These are phyloP conservation scores for Solanum piurae DNA, from an alignment of 257 asterid genomes.

Conservation along the genomic window DNA sequence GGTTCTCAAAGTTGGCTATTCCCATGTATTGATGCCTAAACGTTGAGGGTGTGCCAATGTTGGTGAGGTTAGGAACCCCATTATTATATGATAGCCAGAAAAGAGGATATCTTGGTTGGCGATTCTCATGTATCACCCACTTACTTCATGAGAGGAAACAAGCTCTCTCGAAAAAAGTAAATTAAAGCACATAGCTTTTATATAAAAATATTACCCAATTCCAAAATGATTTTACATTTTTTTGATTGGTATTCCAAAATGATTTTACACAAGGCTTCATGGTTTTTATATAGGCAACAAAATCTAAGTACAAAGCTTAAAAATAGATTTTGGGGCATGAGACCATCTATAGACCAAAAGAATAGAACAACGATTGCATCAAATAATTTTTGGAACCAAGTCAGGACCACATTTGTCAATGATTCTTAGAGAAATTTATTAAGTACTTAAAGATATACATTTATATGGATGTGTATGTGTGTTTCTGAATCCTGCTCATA, in stretches of 20 bases:
- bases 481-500: not conserved
- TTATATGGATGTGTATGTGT: not conserved
- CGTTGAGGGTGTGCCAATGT: not conserved
- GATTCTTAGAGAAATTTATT: not conserved
- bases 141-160: not conserved
- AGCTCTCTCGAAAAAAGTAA: not conserved
- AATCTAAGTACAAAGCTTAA: not conserved
- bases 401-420: not conserved
- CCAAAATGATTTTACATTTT: not conserved
- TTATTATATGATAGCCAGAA: not conserved
- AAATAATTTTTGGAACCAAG: not conserved
- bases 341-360: not conserved
- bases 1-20: not conserved
- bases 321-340: not conserved
- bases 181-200: not conserved
- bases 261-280: not conserved
- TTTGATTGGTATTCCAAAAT: not conserved
- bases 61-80: not conserved
- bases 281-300: not conserved
- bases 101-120: not conserved
- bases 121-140: not conserved
- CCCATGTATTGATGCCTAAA: not conserved
- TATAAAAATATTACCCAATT: not conserved
- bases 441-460: not conserved
- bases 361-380: not conserved